Percentiles rank a stretch among this genome's conserved stretches.
These are phyloP conservation scores for Peronospora farinosa DNA, from an alignment of 352 stramenopile species.

Conservation along the genomic window DNA sequence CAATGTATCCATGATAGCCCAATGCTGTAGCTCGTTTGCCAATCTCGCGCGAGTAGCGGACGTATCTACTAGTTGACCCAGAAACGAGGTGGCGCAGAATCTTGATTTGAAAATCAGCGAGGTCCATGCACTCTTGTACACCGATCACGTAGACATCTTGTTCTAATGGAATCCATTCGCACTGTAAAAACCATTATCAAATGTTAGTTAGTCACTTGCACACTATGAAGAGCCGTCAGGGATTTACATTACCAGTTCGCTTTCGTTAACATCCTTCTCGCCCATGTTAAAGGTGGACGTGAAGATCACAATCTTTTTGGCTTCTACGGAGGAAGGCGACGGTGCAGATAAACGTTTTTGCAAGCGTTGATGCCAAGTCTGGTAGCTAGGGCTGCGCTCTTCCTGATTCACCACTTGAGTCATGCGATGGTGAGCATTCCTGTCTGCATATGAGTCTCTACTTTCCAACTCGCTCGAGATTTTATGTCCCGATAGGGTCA, in stretches of 20 bases:
- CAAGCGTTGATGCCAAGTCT: constrained; percentile 31
- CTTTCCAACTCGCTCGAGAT: constrained; percentile 24
- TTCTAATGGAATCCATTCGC: constrained; percentile 77
- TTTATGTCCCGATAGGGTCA: constrained; percentile 22
- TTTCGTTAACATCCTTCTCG: constrained; percentile 57
- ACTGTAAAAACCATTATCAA: constrained; percentile 15
- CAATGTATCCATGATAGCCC: constrained; percentile 86
- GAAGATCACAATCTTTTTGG: constrained; percentile 58
- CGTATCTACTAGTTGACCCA: constrained; percentile 51
- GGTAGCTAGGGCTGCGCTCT: constrained; percentile 13
- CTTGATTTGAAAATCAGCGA: constrained; percentile 61
- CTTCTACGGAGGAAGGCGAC: constrained; percentile 11
- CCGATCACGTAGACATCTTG: constrained; percentile 88
- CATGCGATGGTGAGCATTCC: constrained; percentile 11
- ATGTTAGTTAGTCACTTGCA: constrained; percentile 7
- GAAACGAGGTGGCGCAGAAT: constrained; percentile 56
- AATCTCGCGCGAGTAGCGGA: constrained; percentile 77
- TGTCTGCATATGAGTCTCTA: constrained; percentile 16
- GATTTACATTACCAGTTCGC: constrained; percentile 33
- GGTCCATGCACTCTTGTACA: constrained; percentile 88
- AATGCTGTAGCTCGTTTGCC: constrained; percentile 70
- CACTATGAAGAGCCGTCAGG: background rate
- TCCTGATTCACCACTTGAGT: constrained; percentile 8
- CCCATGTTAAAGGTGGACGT: constrained; percentile 85
- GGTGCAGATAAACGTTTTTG: constrained; percentile 30